These are phyloP conservation scores for Didymella pinodella DNA, from an alignment of 2,329 filamentous ascomycete genomes.

Conservation along the genomic window DNA sequence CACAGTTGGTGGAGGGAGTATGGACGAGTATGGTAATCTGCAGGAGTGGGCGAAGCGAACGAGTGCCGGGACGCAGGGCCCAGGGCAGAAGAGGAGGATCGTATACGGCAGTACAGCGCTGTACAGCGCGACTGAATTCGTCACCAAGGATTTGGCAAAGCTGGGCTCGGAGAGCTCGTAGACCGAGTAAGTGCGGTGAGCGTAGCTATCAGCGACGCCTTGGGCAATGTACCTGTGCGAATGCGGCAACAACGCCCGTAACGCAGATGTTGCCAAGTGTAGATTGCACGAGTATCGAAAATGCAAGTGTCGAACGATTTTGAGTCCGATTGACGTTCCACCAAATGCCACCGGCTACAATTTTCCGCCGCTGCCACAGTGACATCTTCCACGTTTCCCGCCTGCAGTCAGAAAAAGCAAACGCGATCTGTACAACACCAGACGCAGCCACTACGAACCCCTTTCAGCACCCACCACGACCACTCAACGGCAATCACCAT, in stretches of 20 bases:
- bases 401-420: slow-evolving; percentile 4
- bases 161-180: slow-evolving; percentile 61
- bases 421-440: neutral
- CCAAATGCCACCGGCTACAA: neutral
- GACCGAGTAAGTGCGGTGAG: neutral
- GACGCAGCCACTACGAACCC: neutral
- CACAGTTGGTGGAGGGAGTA: slow-evolving; percentile 89
- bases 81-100: slow-evolving; percentile 75
- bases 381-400: slow-evolving; percentile 7
- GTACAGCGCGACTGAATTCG: slow-evolving; percentile 69
- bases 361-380: neutral
- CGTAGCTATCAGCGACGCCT: neutral
- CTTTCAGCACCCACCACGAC: too few species aligned
- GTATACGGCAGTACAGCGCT: slow-evolving; percentile 92
- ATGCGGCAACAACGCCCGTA: neutral
- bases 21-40: slow-evolving; percentile 98
- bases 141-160: slow-evolving; percentile 63
- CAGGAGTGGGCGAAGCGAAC: slow-evolving; percentile 94
- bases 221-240: neutral
- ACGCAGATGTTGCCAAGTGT: neutral
- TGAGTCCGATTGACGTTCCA: neutral
- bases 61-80: slow-evolving; percentile 61
- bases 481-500: neutral
- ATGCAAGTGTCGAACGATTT: slow-evolving; percentile 6
- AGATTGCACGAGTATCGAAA: slow-evolving; percentile 1